Evolutionary conservation across 2,329 filamentous ascomycete species (phyloP).

Genomic region (Blastomyces emzantsi): DNA sequence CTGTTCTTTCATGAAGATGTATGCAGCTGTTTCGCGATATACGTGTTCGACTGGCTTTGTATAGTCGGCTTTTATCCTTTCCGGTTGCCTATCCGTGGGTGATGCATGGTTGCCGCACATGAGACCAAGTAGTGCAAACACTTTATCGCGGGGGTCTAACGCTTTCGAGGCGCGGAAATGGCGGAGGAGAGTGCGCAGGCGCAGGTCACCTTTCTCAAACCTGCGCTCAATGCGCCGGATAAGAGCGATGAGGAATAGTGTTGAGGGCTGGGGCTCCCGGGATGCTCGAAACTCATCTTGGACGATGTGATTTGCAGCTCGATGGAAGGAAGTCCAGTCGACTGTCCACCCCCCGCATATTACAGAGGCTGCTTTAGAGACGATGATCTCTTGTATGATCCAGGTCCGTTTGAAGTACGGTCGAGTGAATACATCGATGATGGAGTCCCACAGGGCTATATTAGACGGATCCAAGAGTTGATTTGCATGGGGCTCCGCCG

Average conservation of each 20-base stretch:
- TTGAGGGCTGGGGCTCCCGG: conserved; percentile 5
- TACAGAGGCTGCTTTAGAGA: neutral
- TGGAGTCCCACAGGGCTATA: conserved; percentile 3
- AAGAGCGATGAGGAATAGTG: conserved; percentile 8
- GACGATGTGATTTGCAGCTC: conserved; percentile 9
- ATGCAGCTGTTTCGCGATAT: conserved; percentile 8
- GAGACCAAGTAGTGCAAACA: conserved; percentile 14
- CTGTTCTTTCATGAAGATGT: conserved; percentile 6
- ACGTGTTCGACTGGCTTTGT: conserved; percentile 6
- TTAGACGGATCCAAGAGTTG: conserved; percentile 3
- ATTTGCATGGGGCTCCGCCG: neutral
- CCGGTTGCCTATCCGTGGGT: neutral
- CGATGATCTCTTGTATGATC: conserved; percentile 11
- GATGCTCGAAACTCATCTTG: conserved; percentile 7
- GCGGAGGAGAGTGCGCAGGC: conserved; percentile 7
- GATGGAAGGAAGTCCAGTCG: conserved; percentile 8
- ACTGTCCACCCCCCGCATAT: conserved; percentile 6
- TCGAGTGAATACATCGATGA: conserved; percentile 9
- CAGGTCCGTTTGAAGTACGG: conserved; percentile 9
- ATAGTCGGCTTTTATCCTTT: neutral
- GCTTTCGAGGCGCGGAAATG: conserved; percentile 7
- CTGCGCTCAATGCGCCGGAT: conserved; percentile 8
- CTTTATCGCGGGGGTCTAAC: conserved; percentile 14
- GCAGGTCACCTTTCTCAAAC: conserved; percentile 4
- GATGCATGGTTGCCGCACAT: conserved; percentile 1